phyloP scores from a whole-genome alignment of 1,284 basidiomycete species.

The Singerocomus inundabilis region DNA sequence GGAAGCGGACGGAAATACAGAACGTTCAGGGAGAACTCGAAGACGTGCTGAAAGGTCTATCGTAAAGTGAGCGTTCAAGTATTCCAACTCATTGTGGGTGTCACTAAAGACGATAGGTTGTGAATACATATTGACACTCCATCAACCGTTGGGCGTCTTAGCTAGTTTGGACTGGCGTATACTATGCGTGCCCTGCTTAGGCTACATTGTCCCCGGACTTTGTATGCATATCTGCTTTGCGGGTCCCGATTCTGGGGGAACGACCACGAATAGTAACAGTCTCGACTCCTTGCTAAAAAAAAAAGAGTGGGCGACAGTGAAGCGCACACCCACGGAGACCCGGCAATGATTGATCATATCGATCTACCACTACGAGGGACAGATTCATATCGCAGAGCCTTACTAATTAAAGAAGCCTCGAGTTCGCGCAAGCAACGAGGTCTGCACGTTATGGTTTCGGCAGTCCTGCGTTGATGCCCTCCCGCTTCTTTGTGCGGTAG shows the following conservation, averaged over 20 bases:
- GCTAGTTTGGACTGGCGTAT: background rate
- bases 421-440: conserved; percentile 27
- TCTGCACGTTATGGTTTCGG: conserved; percentile 8
- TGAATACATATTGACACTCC: conserved; percentile 1
- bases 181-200: background rate
- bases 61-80: conserved; percentile 19
- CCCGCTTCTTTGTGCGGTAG: conserved; percentile 2
- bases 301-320: background rate
- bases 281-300: conserved; percentile 10
- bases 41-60: conserved; percentile 30
- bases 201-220: background rate
- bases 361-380: conserved; percentile 9
- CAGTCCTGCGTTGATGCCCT: conserved; percentile 7
- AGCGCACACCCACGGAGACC: conserved; percentile 8
- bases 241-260: background rate
- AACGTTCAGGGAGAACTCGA: conserved; percentile 45
- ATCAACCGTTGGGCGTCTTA: background rate
- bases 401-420: conserved; percentile 25
- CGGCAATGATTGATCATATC: conserved; percentile 19
- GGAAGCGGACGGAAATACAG: conserved; percentile 47
- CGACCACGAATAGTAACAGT: background rate
- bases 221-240: background rate
- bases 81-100: background rate
- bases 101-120: conserved; percentile 2
- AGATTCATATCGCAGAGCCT: conserved; percentile 15